These are phyloP conservation scores for Ustilago sp. DNA, from an alignment of 1,284 basidiomycete genomes.

Conservation along the genomic window DNA sequence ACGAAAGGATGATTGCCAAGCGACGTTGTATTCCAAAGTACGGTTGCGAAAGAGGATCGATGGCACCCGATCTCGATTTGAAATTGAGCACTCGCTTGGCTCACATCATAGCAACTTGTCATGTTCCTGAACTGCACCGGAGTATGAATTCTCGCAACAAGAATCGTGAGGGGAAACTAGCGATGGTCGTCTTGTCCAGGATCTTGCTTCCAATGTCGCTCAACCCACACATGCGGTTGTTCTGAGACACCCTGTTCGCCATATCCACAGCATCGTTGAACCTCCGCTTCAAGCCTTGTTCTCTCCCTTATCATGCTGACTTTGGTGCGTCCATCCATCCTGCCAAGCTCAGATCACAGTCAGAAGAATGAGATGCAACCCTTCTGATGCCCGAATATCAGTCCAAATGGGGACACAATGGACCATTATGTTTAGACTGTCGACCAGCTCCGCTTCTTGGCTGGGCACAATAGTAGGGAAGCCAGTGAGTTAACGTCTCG, in stretches of 20 bases:
- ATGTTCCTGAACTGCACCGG: slow-evolving; percentile 14
- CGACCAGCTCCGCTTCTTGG: background rate
- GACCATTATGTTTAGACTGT: background rate
- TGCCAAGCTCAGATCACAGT: background rate
- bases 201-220: background rate
- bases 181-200: background rate
- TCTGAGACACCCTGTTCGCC: slow-evolving; percentile 8
- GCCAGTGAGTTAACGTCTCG: too few species aligned
- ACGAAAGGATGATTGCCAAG: background rate
- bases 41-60: background rate
- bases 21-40: background rate
- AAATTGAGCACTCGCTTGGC: background rate
- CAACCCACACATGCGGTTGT: background rate
- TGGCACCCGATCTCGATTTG: background rate
- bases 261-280: background rate
- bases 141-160: slow-evolving; percentile 5
- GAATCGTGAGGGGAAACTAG: slow-evolving; percentile 2
- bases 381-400: background rate
- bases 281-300: slow-evolving; percentile 1
- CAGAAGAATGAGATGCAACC: background rate
- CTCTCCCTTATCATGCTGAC: background rate
- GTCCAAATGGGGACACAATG: background rate
- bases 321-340: background rate
- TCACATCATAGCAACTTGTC: background rate
- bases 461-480: background rate